These are phyloP conservation scores for Dryadomyces quercus-mongolicae DNA, from an alignment of 2,329 filamentous ascomycete species.

Conservation along the genomic window DNA sequence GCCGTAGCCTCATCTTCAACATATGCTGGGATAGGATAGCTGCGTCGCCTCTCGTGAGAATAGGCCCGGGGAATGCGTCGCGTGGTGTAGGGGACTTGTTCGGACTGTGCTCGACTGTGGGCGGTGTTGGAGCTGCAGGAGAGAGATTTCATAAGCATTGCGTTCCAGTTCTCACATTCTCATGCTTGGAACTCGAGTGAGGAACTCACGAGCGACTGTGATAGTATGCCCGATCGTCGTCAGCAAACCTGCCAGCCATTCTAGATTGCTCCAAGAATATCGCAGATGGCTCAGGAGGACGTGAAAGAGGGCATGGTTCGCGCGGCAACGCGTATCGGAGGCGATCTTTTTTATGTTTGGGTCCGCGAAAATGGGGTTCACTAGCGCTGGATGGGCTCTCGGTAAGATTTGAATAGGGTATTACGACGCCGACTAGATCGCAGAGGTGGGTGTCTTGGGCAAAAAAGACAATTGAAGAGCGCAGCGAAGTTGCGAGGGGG, in stretches of 20 bases:
- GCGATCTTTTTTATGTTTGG: neutral
- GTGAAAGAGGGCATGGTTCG: neutral
- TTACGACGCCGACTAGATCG: neutral
- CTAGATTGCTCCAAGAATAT: neutral
- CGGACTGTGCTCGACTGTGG: constrained; percentile 5
- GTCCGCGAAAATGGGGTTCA: neutral
- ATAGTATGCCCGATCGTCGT: neutral
- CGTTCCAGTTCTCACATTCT: neutral
- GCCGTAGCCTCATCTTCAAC: constrained; percentile 59
- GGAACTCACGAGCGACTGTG: neutral
- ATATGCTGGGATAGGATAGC: constrained; percentile 47
- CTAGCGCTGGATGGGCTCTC: neutral
- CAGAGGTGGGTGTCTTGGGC: neutral
- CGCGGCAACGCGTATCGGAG: neutral
- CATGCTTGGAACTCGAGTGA: neutral
- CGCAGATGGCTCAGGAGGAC: neutral
- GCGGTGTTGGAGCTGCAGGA: neutral
- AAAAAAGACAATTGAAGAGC: neutral
- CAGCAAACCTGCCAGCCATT: neutral
- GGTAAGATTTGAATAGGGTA: neutral
- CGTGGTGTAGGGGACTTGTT: neutral
- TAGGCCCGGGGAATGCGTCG: neutral
- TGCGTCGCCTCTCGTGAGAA: constrained; percentile 1
- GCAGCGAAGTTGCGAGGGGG: neutral
- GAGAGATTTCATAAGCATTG: neutral